Base-by-base conservation (phyloP, 805 yeast genomes). In the Hanseniaspora occidentalis region DNA sequence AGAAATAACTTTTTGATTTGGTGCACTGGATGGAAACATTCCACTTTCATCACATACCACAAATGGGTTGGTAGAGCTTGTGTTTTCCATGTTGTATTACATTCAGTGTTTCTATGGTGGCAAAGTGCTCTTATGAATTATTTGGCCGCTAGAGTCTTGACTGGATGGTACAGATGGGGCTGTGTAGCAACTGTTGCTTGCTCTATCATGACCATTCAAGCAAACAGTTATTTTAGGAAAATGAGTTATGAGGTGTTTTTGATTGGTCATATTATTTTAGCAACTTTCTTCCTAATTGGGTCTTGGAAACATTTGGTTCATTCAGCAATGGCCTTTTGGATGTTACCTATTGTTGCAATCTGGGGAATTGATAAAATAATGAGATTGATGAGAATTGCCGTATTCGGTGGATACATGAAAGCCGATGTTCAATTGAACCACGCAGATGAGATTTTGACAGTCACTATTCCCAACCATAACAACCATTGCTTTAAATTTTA, bases 351-450 rank as follows among this genome's bases (percentile, higher is more conserved):
- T 7, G 67, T 74, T 44, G 78, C 74, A 0, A 64, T 84, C 7
- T 85, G 95, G 95, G 68, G 64, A 1, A 66, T 75, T 47, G 94
- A 85, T 52, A 64, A 88, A 41, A 44, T 74, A 0, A 50, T 71
- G 11, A 68, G 95, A 46, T 44, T 77, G 9, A 60, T 67, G 1
- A 68, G 84, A 41, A 56, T 84, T 2, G 40, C 69, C 11, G 51
- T 61, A 24, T 78, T 79, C 45, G 95, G 95, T 6, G 73, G 71
- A 21, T 54, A 69, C 19, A 71, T 75, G 19, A 53, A 62, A 11
- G 81, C 79, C 13, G 62, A 63, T 36, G 51, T 56, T 10, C 27
- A 13, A 3, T 6, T 41, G 3, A 29, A 38, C 17, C 41, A 37
- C 8, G 11, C 18, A 35, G 45, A 37, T 10, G 57, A 37, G 43